phyloP scores from a whole-genome alignment of 345 rosid species.

The Euphorbia pulcherrima region DNA sequence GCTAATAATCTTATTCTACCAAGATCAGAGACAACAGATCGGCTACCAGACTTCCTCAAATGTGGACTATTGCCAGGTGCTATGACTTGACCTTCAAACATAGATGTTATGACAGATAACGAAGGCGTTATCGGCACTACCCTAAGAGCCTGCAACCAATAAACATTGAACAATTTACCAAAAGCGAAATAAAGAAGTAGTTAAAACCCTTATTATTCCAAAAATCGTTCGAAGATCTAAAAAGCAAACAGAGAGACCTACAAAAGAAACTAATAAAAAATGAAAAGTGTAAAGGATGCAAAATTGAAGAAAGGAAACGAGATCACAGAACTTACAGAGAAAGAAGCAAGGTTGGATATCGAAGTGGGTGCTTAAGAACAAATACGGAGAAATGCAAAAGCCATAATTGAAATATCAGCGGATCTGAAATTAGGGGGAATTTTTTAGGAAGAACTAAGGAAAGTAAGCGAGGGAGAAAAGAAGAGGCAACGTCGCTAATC shows the following conservation, averaged over 20 bases:
- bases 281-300: not conserved
- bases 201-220: not conserved
- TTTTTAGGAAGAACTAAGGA: not conserved
- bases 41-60: conserved; percentile 84
- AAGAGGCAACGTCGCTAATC: not conserved
- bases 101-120: conserved; percentile 17
- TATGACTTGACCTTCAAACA: conserved; percentile 65
- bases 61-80: conserved; percentile 61
- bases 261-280: not conserved
- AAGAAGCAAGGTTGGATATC: not conserved
- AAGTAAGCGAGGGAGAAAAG: not conserved
- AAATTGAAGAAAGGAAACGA: not conserved
- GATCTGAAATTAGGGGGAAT: not conserved
- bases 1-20: conserved; percentile 36
- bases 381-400: not conserved
- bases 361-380: not conserved
- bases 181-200: not conserved
- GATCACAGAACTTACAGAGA: not conserved
- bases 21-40: conserved; percentile 54
- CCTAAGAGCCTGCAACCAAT: not conserved
- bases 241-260: not conserved
- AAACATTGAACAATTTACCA: not conserved
- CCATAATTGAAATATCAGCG: not conserved
- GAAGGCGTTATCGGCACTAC: not conserved
- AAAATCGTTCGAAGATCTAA: not conserved